Base-by-base conservation (phyloP, 371 early-diverging fungal genomes). In the Aphelidium insulamus region DNA sequence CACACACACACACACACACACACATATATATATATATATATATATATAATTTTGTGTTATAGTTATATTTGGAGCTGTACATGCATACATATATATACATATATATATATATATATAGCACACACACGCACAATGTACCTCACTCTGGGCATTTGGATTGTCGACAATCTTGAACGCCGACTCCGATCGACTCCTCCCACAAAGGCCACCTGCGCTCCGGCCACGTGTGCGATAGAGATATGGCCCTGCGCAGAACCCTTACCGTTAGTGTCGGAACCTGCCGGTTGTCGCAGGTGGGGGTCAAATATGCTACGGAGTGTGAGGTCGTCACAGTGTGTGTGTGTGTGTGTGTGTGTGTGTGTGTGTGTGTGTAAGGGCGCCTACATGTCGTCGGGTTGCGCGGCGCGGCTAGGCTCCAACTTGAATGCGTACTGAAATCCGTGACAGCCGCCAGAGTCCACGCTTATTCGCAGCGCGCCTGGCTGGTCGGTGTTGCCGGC, bases 381-480 rank as follows among this genome's bases (percentile, higher is more conserved):
- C 34, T 33, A 45, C 45, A 45, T 32, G 20, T 45, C 45, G 28
- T 43, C 39, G 19, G 5, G 9, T 17, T 72, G 52, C 5, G 14
- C 54, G 30, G 72, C 68, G 1, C 63, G 49, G 32, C 49, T 54
- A 5, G 66, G 62, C 1, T 77, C 75, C 36, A 91, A 57, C 34
- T 81, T 78, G 60, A 90, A 59, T 44, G 75, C 74, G 55, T 88
- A 85, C 50, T 88, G 88, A 49, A 73, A 85, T 20, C 91, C 92
- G 44, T 91, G 88, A 46, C 91, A 91, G 24, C 92, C 92, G 20
- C 92, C 92, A 7, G 86, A 77, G 39, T 90, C 92, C 16, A 91
- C 86, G 7, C 68, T 46, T 23, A 91, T 54, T 28, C 91, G 68
- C 34, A 91, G 49, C 41, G 63, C 53, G n/a, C n/a, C n/a, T n/a